Conservation (phyloP, 495 filamentous ascomycete species). For the Penicillium odoratum region DNA sequence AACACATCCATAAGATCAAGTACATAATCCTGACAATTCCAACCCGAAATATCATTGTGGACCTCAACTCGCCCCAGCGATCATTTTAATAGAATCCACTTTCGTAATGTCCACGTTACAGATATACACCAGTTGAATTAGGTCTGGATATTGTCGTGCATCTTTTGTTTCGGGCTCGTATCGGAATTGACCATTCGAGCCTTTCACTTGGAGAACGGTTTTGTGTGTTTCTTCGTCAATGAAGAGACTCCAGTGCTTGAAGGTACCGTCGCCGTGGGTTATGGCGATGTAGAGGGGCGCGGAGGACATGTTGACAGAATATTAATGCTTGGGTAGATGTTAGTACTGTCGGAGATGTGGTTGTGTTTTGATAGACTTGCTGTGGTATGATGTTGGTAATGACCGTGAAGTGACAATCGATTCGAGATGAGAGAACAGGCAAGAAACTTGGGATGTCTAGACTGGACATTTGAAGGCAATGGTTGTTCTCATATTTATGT, state of each 20-base stretch:
- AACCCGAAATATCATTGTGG: conserved; percentile 3
- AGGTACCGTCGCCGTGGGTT: background rate
- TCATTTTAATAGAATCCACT: background rate
- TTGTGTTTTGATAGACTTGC: background rate
- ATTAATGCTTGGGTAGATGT: background rate
- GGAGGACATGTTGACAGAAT: background rate
- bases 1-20: conserved; percentile 3
- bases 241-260: conserved; percentile 6
- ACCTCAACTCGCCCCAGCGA: background rate
- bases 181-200: background rate
- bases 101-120: background rate
- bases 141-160: background rate
- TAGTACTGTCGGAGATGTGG: too few relatives aligned
- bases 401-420: background rate
- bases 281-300: background rate
- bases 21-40: conserved; percentile 9
- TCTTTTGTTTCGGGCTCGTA: background rate
- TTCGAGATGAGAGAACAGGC: too few relatives aligned
- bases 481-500: background rate
- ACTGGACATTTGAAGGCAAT: background rate
- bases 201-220: conserved; percentile 3
- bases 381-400: background rate
- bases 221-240: background rate
- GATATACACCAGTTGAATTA: background rate
- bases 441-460: background rate